phyloP scores from a whole-genome alignment of 1,284 basidiomycete species.

The Vanrija humicola region DNA sequence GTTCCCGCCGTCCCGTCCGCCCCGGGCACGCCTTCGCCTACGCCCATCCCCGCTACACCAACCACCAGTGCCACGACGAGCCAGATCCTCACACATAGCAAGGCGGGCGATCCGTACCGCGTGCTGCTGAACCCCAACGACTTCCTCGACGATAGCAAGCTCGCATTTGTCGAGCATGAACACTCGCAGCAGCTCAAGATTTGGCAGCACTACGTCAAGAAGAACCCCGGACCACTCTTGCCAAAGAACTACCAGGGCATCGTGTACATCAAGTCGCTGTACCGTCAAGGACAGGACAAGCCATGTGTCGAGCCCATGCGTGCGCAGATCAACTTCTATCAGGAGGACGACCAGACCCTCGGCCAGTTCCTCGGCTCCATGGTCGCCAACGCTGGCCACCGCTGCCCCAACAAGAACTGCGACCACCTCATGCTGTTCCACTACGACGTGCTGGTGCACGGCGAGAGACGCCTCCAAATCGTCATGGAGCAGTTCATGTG shows the following conservation, averaged over 20 bases:
- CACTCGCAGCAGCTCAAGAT: conserved; percentile 79
- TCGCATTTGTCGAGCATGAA: conserved; percentile 67
- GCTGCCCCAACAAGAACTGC: conserved; percentile 77
- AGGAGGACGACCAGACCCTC: conserved; percentile 84
- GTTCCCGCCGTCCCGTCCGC: neutral
- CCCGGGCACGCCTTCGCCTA: neutral
- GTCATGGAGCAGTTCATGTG: conserved; percentile 70
- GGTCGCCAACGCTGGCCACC: conserved; percentile 63
- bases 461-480: conserved; percentile 75
- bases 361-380: conserved; percentile 82
- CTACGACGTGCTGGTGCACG: conserved; percentile 84
- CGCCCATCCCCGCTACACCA: neutral
- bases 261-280: conserved; percentile 45
- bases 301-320: conserved; percentile 54
- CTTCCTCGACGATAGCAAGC: conserved; percentile 66
- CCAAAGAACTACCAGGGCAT: conserved; percentile 93
- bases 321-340: conserved; percentile 81
- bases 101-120: conserved; percentile 34
- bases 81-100: conserved; percentile 10
- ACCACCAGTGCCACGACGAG: conserved; percentile 3
- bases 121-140: conserved; percentile 46
- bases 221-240: conserved; percentile 75
- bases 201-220: conserved; percentile 86
- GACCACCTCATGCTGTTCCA: conserved; percentile 76
- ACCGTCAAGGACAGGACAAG: conserved; percentile 48